These are phyloP conservation scores for Thalassiosira mediterranea DNA, from an alignment of 352 stramenopile species.

Conservation along the genomic window DNA sequence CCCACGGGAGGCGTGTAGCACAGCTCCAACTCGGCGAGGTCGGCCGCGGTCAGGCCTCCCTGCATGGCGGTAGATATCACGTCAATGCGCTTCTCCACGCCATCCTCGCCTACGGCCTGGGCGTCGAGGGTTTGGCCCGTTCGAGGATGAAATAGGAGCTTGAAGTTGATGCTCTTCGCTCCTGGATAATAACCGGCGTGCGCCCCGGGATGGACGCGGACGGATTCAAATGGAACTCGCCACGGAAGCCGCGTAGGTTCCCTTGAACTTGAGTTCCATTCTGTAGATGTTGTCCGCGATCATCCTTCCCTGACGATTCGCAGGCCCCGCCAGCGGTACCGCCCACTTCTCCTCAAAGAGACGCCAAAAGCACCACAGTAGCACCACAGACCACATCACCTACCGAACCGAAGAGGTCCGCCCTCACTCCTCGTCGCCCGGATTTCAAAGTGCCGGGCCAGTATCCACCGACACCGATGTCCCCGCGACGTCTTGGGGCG, in stretches of 20 bases:
- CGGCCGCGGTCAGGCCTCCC: constrained; percentile 62
- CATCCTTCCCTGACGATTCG: constrained; percentile 79
- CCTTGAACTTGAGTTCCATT: constrained; percentile 67
- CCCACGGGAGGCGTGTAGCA: constrained; percentile 82
- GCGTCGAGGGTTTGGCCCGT: constrained; percentile 69
- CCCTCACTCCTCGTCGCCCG: too few species aligned
- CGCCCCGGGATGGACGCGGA: constrained; percentile 68
- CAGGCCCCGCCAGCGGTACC: constrained; percentile 69
- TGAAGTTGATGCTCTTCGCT: constrained; percentile 71
- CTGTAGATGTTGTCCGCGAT: constrained; percentile 78
- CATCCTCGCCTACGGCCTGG: constrained; percentile 76
- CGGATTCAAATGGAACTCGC: constrained; percentile 56
- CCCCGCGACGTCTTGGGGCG: too few species aligned
- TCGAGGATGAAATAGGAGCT: constrained; percentile 70
- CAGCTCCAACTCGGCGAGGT: constrained; percentile 75
- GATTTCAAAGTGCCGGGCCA: too few species aligned
- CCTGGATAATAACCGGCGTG: constrained; percentile 82
- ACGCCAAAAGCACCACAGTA: too few species aligned
- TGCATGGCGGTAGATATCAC: constrained; percentile 80
- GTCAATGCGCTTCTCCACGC: constrained; percentile 84
- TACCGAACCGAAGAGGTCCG: too few species aligned
- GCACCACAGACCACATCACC: too few species aligned
- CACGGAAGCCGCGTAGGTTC: constrained; percentile 70
- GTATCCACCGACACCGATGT: too few species aligned
- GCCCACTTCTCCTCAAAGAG: constrained; percentile 59